These are phyloP conservation scores for Heritiera fomes DNA, from an alignment of 345 rosid species.

Conservation along the genomic window DNA sequence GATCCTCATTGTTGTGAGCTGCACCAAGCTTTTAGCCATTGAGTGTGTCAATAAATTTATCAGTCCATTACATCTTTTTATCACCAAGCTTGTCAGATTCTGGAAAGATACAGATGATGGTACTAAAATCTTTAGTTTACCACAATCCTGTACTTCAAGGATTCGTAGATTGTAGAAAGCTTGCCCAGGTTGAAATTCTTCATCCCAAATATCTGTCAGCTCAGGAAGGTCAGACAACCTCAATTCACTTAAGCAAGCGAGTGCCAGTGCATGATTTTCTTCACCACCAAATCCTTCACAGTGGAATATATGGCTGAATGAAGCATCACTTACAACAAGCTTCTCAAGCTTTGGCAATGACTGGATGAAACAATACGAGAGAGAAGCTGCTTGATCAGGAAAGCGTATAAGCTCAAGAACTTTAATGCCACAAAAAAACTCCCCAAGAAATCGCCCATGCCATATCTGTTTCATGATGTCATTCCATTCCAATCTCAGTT, in stretches of 20 bases:
- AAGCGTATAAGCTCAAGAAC: not conserved
- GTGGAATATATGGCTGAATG: not conserved
- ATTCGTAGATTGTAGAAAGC: not conserved
- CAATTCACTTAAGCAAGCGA: not conserved
- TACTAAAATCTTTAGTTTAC: not conserved
- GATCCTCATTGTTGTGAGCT: not conserved
- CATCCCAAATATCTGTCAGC: not conserved
- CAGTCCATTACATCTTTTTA: not conserved
- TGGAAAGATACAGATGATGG: not conserved
- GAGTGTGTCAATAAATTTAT: not conserved
- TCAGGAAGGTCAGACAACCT: not conserved
- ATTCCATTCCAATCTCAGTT: not conserved
- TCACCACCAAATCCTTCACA: not conserved
- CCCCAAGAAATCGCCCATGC: not conserved
- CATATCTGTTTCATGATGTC: not conserved
- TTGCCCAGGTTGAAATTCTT: not conserved
- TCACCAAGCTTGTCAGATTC: not conserved
- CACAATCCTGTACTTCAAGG: not conserved
- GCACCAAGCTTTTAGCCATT: not conserved
- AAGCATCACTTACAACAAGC: not conserved
- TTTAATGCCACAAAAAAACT: not conserved
- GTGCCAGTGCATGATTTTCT: not conserved
- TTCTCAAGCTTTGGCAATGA: constrained; percentile 4
- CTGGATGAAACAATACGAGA: not conserved
- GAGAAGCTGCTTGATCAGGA: not conserved